Evolutionary conservation across 805 yeast genomes (phyloP).

Genomic region (Cyberlindnera xylosilytica): DNA sequence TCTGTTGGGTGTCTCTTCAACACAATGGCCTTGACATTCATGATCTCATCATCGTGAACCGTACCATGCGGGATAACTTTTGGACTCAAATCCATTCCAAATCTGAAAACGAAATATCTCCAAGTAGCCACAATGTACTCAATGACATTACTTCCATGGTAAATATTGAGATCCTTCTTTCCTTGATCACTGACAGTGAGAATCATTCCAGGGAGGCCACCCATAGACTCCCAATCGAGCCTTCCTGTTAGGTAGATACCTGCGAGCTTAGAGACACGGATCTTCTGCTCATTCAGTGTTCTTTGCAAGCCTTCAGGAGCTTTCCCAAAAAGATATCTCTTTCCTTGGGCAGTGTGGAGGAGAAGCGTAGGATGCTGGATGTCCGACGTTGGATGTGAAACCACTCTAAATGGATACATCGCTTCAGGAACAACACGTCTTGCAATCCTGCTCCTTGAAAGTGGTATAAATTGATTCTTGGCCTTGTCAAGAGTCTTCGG

Average conservation of each 20-base stretch:
- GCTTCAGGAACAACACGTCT: constrained; percentile 16
- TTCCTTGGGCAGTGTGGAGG: constrained; percentile 36
- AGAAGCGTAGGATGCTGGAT: constrained; percentile 53
- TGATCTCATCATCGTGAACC: constrained; percentile 32
- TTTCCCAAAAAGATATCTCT: constrained; percentile 67
- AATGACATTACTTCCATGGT: constrained; percentile 45
- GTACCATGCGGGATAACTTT: constrained; percentile 23
- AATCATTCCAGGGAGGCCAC: constrained; percentile 91
- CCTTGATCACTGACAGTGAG: constrained; percentile 82
- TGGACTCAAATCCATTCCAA: constrained; percentile 53
- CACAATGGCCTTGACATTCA: constrained; percentile 23
- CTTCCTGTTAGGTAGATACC: constrained; percentile 76
- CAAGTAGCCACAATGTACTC: constrained; percentile 70
- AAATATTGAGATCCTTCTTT: constrained; percentile 50
- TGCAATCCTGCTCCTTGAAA: too few relatives aligned
- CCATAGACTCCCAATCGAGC: constrained; percentile 71
- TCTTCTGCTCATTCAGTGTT: constrained; percentile 55
- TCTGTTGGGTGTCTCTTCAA: constrained; percentile 3
- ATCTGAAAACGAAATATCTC: constrained; percentile 83
- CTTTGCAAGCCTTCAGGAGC: constrained; percentile 88
- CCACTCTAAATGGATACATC: constrained; percentile 50
- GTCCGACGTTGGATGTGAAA: constrained; percentile 64
- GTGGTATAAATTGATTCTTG: too few relatives aligned
- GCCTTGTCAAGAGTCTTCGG: too few relatives aligned
- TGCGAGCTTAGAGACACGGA: constrained; percentile 54